Percentiles rank a stretch among this genome's conserved stretches.
These are phyloP conservation scores for Hypholoma sublateritium DNA, from an alignment of 768 basidiomycete genomes.

Conservation along the genomic window DNA sequence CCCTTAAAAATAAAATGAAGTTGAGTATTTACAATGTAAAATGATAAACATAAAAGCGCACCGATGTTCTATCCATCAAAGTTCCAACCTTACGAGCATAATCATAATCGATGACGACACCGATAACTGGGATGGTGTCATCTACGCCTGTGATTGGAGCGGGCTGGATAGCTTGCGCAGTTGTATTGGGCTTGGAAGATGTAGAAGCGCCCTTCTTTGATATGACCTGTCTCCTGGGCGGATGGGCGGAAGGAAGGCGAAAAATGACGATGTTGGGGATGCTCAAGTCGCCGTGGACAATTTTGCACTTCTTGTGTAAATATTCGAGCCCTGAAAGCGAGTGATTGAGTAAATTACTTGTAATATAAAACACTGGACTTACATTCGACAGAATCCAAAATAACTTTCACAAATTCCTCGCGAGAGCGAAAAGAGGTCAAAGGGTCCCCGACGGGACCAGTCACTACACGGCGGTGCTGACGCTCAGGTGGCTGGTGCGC, in stretches of 20 bases:
- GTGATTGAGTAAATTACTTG: neutral
- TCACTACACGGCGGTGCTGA: conserved; percentile 7
- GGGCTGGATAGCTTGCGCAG: neutral
- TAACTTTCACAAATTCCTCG: conserved; percentile 1
- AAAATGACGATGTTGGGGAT: conserved; percentile 8
- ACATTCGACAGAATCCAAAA: conserved; percentile 8
- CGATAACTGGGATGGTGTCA: conserved; percentile 5
- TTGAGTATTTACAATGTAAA: conserved; percentile 2
- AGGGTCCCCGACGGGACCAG: conserved; percentile 10
- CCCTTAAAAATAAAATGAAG: conserved; percentile 9
- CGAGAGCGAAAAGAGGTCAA: conserved; percentile 10
- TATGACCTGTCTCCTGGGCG: neutral
- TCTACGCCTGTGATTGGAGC: neutral
- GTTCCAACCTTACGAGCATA: conserved; percentile 9
- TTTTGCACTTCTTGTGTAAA: conserved; percentile 1
- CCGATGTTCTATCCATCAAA: conserved; percentile 9
- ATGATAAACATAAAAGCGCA: conserved; percentile 1
- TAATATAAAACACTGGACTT: neutral
- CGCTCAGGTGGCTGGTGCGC: neutral
- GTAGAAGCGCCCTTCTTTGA: neutral
- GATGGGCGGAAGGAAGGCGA: neutral
- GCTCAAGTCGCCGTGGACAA: conserved; percentile 8
- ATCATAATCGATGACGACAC: conserved; percentile 10
- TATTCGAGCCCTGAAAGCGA: conserved; percentile 1
- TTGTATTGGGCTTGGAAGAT: neutral